These are phyloP conservation scores for Solanum sparsipilum DNA, from an alignment of 257 asterid genomes.

Conservation along the genomic window DNA sequence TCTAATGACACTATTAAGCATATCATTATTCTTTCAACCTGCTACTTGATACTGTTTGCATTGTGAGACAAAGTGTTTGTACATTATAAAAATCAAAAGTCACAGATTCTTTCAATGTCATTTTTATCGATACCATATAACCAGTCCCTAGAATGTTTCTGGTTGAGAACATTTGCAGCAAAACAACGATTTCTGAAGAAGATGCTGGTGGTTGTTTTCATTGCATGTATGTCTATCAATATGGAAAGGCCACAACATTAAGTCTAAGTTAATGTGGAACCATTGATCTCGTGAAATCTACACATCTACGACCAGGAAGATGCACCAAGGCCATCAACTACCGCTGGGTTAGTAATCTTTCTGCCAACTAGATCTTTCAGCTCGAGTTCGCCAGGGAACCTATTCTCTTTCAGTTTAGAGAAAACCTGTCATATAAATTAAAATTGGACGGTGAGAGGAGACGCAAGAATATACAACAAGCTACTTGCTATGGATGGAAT, in stretches of 20 bases:
- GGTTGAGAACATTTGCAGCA: not conserved
- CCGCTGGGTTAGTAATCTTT: conserved; percentile 56
- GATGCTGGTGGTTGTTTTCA: not conserved
- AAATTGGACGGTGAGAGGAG: not conserved
- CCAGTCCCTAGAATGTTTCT: not conserved
- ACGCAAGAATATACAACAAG: not conserved
- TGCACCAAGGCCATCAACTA: conserved; percentile 31
- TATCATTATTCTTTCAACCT: not conserved
- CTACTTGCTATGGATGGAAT: not conserved
- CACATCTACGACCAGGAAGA: conserved; percentile 27
- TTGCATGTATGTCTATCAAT: not conserved
- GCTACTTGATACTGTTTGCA: not conserved
- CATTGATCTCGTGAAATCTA: not conserved
- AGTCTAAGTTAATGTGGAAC: not conserved
- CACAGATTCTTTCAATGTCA: too few relatives aligned
- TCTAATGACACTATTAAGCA: not conserved
- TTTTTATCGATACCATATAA: not conserved
- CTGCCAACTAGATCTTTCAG: conserved; percentile 60
- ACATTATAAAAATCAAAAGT: not conserved
- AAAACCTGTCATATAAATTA: conserved; percentile 41
- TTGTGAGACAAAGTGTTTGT: not conserved
- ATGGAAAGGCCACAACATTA: not conserved
- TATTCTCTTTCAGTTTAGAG: conserved; percentile 64
- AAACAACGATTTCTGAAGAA: not conserved
- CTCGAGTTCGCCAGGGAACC: conserved; percentile 95